Conservation (phyloP, 768 basidiomycete genomes). For the Strobilomyces dryophilus region DNA sequence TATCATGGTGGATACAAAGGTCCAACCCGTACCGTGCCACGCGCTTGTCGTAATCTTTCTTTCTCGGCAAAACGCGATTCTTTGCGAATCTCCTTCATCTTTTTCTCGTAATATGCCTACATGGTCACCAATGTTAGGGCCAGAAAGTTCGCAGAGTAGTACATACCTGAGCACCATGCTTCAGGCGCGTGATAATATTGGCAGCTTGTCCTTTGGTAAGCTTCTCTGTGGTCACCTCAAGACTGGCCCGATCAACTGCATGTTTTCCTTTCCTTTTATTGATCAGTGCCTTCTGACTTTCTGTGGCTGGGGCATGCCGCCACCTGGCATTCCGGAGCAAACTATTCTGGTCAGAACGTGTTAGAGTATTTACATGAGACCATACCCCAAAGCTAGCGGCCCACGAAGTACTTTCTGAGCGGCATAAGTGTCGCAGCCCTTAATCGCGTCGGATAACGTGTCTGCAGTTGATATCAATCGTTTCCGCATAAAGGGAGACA, state of each 20-base stretch:
- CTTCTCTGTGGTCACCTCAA: conserved; percentile 28
- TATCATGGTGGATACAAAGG: conserved; percentile 32
- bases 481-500: conserved; percentile 52
- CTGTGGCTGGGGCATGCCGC: conserved; percentile 59
- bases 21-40: conserved; percentile 61
- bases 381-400: conserved; percentile 46
- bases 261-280: conserved; percentile 45
- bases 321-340: conserved; percentile 62
- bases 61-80: conserved; percentile 35
- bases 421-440: conserved; percentile 68
- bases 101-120: conserved; percentile 57
- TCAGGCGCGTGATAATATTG: conserved; percentile 71
- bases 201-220: conserved; percentile 80
- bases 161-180: conserved; percentile 69
- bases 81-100: conserved; percentile 39
- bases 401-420: conserved; percentile 51
- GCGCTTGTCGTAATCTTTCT: conserved; percentile 47
- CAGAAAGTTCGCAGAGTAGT: background rate
- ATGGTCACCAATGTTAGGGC: background rate
- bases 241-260: conserved; percentile 15
- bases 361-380: conserved; percentile 2
- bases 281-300: conserved; percentile 55
- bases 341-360: conserved; percentile 31
- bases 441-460: conserved; percentile 56
- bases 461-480: conserved; percentile 51